These are phyloP conservation scores for Epichloe festucae DNA, from an alignment of 2,329 filamentous ascomycete species.

Conservation along the genomic window DNA sequence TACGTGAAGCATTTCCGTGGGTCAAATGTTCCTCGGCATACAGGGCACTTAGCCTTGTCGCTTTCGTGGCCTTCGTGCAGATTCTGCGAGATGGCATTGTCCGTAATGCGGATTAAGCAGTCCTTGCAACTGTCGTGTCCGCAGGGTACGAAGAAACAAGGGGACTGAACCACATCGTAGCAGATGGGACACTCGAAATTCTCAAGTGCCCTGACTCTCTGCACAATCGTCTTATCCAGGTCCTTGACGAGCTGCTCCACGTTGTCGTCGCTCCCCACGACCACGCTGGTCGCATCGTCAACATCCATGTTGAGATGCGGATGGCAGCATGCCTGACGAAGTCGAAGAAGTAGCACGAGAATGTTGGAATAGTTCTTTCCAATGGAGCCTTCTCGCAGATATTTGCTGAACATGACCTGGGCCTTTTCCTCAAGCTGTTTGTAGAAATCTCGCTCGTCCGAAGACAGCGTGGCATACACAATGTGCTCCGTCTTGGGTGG, in stretches of 20 bases:
- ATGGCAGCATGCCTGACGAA: conserved; percentile 56
- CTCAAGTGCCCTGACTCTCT: conserved; percentile 45
- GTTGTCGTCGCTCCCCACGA: conserved; percentile 24
- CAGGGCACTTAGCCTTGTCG: conserved; percentile 53
- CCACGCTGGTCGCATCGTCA: conserved; percentile 21
- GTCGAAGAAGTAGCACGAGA: conserved; percentile 65
- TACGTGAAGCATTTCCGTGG: conserved; percentile 61
- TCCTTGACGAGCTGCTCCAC: conserved; percentile 50
- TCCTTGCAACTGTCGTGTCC: conserved; percentile 69
- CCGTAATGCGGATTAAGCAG: conserved; percentile 59
- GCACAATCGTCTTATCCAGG: conserved; percentile 47
- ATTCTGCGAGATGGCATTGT: conserved; percentile 39
- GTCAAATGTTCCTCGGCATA: conserved; percentile 57
- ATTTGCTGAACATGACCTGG: conserved; percentile 62
- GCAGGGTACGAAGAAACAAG: conserved; percentile 68
- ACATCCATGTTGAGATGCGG: conserved; percentile 19
- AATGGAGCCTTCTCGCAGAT: conserved; percentile 55
- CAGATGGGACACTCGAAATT: conserved; percentile 74
- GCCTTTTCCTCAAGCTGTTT: conserved; percentile 57
- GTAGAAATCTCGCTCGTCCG: conserved; percentile 68
- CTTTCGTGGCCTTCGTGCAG: conserved; percentile 48
- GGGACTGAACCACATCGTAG: conserved; percentile 61
- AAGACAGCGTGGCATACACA: conserved; percentile 57
- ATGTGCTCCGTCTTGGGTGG: conserved; percentile 66
- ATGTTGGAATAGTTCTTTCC: conserved; percentile 63